Evolutionary conservation across 1,284 basidiomycete species (phyloP), one percentile per base, ranked within the genome.

Genomic region (Inonotus hispidus): DNA sequence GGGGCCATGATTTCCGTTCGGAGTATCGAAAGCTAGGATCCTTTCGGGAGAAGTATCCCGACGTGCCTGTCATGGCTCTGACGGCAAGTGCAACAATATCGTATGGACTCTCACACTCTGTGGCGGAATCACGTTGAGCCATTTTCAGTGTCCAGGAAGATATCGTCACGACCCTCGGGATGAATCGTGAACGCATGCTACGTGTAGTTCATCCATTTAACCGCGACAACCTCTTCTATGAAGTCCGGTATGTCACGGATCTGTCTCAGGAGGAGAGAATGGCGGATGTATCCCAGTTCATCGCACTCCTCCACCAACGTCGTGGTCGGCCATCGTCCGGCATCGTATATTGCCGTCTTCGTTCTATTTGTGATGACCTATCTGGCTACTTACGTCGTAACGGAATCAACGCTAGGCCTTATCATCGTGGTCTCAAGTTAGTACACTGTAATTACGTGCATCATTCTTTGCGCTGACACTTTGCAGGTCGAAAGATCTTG

Each of bases 51-150:
- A 77, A 77, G 21, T 94, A 86, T 68, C 83, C 83, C 0, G 76
- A 78, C 56, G 81, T 94, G 0, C 92, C 92, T 0, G 87, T 95
- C 64, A 94, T 92, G 81, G 89, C 89, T 4, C 72, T 92, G n/a
- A 92, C 90, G 0, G 88, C 90, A 0, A 90, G 87, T 7, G 89
- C 90, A 1, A 92, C 87, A 10, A 70, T 78, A 55, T 72, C 71
- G 88, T 90, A 67, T 54, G 77, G 56, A 27, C 53, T 29, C 21
- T 35, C 37, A 25, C 14, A n/a, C 35, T 49, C 1, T 46, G 53
- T 35, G 29, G 19, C 25, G 3, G 7, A 43, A 8, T 37, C 37
- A 25, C 53, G 37, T 60, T 58, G 60, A 61, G 19, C 46, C 8
- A 47, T 8, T 57, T 46, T 1, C 63, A 88, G 85, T 43, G 89